Percentiles rank a stretch among this genome's conserved stretches.
These are phyloP conservation scores for Coniochaeta hoffmannii DNA, from an alignment of 2,329 filamentous ascomycete genomes.

Conservation along the genomic window DNA sequence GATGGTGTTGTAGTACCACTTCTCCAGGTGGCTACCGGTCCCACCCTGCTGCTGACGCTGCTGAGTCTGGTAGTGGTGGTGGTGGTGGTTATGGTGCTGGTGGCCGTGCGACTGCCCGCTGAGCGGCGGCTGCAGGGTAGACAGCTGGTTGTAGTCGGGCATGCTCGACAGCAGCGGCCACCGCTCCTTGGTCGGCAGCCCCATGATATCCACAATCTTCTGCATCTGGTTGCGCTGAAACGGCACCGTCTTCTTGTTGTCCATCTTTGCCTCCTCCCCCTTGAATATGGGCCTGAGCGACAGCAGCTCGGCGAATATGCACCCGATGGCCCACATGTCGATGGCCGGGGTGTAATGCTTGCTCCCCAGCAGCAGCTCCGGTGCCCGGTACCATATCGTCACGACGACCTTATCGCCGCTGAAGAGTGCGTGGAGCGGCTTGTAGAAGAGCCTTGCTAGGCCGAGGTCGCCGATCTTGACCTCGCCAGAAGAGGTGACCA, in stretches of 20 bases:
- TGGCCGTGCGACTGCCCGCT: constrained; percentile 30
- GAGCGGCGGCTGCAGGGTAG: constrained; percentile 43
- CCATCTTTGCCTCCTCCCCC: constrained; percentile 98
- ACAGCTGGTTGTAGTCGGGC: constrained; percentile 76
- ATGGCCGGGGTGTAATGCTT: constrained; percentile 97
- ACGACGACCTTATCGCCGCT: constrained; percentile 96
- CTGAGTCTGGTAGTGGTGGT: constrained; percentile 31
- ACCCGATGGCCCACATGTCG: constrained; percentile 95
- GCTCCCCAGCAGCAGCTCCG: constrained; percentile 83
- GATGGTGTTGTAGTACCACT: constrained; percentile 70
- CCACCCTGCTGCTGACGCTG: constrained; percentile 35
- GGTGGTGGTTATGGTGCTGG: constrained; percentile 29
- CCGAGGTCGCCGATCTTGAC: constrained; percentile 95
- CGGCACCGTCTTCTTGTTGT: constrained; percentile 92
- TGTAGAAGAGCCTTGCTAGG: constrained; percentile 85
- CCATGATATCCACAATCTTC: constrained; percentile 96
- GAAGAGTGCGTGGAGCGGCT: constrained; percentile 85
- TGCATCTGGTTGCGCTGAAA: constrained; percentile 99
- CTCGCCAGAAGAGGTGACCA: constrained; percentile 84
- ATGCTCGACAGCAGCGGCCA: constrained; percentile 82
- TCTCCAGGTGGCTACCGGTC: constrained; percentile 53
- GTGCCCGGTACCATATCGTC: constrained; percentile 97
- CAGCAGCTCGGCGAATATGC: constrained; percentile 92
- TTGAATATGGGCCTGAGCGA: constrained; percentile 94
- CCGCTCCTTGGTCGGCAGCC: constrained; percentile 76